Percentiles rank a stretch among this genome's conserved stretches.
Evolutionary conservation across 345 rosid species (phyloP).

Genomic region (Dipteronia dyeriana): DNA sequence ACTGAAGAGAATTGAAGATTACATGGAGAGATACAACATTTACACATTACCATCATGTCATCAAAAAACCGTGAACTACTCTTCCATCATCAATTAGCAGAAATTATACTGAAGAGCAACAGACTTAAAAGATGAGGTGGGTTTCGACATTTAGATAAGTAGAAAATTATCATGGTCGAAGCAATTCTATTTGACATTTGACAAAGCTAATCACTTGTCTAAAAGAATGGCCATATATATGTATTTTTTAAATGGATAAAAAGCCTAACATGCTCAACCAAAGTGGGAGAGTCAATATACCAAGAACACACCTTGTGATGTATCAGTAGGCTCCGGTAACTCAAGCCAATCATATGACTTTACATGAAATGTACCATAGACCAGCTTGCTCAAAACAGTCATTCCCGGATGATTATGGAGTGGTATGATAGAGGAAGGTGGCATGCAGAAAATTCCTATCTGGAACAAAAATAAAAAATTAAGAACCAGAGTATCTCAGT

Average conservation of each 20-base stretch:
- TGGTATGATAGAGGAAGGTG: conserved; percentile 85
- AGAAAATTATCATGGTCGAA: neutral
- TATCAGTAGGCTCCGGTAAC: conserved; percentile 46
- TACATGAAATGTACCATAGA: conserved; percentile 83
- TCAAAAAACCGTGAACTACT: neutral
- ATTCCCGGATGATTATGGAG: conserved; percentile 98
- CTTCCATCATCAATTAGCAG: conserved; percentile 2
- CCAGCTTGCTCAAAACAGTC: conserved; percentile 90
- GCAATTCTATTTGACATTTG: neutral
- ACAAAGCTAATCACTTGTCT: neutral
- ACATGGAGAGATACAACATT: neutral
- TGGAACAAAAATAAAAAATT: conserved; percentile 34
- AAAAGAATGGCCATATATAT: neutral
- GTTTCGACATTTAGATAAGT: neutral
- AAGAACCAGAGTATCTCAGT: conserved; percentile 6
- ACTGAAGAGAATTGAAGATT: neutral
- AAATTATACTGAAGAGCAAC: neutral
- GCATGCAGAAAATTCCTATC: conserved; percentile 97
- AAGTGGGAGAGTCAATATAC: conserved; percentile 8
- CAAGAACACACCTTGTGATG: conserved; percentile 58
- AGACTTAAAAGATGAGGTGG: neutral
- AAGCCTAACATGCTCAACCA: neutral
- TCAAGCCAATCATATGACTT: conserved; percentile 91
- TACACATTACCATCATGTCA: neutral
- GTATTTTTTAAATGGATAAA: conserved; percentile 9